Percentiles rank a stretch among this genome's conserved stretches.
Evolutionary conservation across 495 filamentous ascomycete genomes (phyloP).

Genomic region (Elaphomyces granulatus): DNA sequence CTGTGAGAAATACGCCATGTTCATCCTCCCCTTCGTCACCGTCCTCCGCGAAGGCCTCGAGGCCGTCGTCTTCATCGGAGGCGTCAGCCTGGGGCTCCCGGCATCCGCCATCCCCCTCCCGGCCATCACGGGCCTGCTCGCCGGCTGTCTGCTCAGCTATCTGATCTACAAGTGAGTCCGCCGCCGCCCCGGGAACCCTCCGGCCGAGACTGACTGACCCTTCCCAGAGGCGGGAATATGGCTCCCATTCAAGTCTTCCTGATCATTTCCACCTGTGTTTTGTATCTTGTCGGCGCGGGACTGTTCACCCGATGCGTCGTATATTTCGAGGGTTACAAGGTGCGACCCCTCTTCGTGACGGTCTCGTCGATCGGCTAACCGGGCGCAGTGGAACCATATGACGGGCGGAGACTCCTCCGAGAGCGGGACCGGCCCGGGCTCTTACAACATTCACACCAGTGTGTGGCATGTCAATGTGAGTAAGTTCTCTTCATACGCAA

Average conservation of each 20-base stretch:
- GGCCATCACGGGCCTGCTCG: slow-evolving; percentile 50
- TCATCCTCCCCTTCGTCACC: slow-evolving; percentile 67
- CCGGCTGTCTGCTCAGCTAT: slow-evolving; percentile 50
- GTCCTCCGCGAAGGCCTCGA: slow-evolving; percentile 75
- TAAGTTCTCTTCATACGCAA: too few species aligned
- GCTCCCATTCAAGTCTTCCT: slow-evolving; percentile 65
- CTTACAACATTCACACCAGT: slow-evolving; percentile 69
- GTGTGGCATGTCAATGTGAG: slow-evolving; percentile 75
- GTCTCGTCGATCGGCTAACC: neutral
- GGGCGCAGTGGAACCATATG: slow-evolving; percentile 41
- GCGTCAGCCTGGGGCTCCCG: slow-evolving; percentile 61
- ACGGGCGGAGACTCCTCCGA: slow-evolving; percentile 64
- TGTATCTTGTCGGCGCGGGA: slow-evolving; percentile 78
- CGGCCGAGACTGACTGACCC: neutral
- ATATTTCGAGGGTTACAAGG: slow-evolving; percentile 39
- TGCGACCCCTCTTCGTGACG: neutral
- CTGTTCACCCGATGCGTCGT: slow-evolving; percentile 66
- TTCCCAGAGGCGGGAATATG: slow-evolving; percentile 38
- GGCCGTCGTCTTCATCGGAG: slow-evolving; percentile 67
- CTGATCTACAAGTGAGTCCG: slow-evolving; percentile 61
- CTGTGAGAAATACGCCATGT: slow-evolving; percentile 56
- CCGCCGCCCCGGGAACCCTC: too few species aligned
- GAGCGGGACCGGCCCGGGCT: slow-evolving; percentile 62
- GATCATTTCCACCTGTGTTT: slow-evolving; percentile 63
- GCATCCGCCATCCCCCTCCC: slow-evolving; percentile 60